Base-by-base conservation (phyloP, 2,329 filamentous ascomycete species). In the Aspergillus eucalypticola region DNA sequence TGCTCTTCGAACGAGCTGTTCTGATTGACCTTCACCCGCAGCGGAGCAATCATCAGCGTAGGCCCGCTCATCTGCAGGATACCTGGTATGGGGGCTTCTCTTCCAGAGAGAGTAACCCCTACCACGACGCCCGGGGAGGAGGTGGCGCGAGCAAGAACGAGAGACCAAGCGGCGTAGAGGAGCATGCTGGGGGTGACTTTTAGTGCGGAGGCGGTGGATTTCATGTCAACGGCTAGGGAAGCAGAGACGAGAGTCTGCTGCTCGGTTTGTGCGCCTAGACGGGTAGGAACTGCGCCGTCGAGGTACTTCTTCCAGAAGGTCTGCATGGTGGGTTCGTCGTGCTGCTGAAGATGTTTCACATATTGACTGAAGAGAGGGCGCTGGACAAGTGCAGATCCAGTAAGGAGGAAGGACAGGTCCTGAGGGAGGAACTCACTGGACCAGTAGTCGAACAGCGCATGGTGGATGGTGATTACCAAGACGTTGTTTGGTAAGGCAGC, bases 281-380 rank as follows among this genome's bases (percentile, higher is more conserved):
- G 44, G 17, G 42, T 46, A n/a, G 35, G 32, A 25, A 2, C 19
- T 11, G 41, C 41, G 3, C 41, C 41, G 17, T 42, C 41, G 19
- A 44, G 41, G 13, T 44, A 44, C 13, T 21, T 13, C 41, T 44
- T 44, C 41, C 41, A 44, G 19, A 44, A 44, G 19, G 8, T 44
- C 41, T 44, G 41, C 41, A 44, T 44, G 41, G 19, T 13, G 41
- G 5, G 19, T 21, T 44, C 41, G 41, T 44, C 5, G 41, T 44
- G 41, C 6, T 44, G 41, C 41, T 53, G 38, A 3, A 58, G 41
- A 19, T 46, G 32, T n/a, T 19, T 39, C 3, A 58, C 59, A 39
- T 53, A 60, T 5, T 38, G 41, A 29, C 53, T 60, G 44, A 39
- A 60, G 8, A n/a, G 19, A 5, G 59, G 48, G 5, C 59, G 54